A percentile compares a stretch with the other conserved stretches of the same genome.
These are phyloP conservation scores for Paecilomyces formosus DNA, from an alignment of 2,329 filamentous ascomycete genomes.

Conservation along the genomic window DNA sequence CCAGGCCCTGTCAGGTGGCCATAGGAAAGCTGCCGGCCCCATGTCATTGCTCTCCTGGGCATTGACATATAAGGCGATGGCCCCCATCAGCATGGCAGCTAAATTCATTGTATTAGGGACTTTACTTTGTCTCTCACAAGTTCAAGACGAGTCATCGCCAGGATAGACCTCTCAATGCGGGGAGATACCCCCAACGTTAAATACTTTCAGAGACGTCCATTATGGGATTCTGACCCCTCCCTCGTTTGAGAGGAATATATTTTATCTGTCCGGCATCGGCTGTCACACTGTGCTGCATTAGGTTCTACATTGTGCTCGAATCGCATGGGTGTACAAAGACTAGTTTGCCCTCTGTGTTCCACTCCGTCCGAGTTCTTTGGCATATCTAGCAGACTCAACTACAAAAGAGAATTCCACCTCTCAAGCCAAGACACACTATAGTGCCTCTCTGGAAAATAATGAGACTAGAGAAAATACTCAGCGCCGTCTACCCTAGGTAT, in stretches of 20 bases:
- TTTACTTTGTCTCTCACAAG: neutral
- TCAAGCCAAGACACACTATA: no score
- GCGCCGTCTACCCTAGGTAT: neutral
- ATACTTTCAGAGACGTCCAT: neutral
- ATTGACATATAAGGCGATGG: constrained; percentile 5
- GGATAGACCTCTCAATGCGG: neutral
- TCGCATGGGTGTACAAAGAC: neutral
- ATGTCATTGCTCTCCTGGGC: constrained; percentile 27
- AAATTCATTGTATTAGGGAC: neutral
- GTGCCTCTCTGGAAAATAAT: neutral
- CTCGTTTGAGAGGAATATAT: neutral
- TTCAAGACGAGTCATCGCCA: neutral
- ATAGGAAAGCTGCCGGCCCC: constrained; percentile 55
- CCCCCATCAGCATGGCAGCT: neutral
- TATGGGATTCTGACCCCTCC: neutral
- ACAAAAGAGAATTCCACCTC: no score
- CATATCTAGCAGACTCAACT: neutral
- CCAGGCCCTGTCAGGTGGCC: constrained; percentile 53
- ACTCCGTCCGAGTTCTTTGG: neutral
- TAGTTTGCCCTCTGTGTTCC: neutral
- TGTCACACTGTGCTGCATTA: neutral
- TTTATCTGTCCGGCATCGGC: neutral
- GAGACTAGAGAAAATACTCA: neutral
- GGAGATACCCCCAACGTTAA: neutral
- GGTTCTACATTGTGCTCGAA: neutral